These are phyloP conservation scores for Cryptosporidium sp. DNA, from an alignment of 169 alveolate species.

Conservation along the genomic window DNA sequence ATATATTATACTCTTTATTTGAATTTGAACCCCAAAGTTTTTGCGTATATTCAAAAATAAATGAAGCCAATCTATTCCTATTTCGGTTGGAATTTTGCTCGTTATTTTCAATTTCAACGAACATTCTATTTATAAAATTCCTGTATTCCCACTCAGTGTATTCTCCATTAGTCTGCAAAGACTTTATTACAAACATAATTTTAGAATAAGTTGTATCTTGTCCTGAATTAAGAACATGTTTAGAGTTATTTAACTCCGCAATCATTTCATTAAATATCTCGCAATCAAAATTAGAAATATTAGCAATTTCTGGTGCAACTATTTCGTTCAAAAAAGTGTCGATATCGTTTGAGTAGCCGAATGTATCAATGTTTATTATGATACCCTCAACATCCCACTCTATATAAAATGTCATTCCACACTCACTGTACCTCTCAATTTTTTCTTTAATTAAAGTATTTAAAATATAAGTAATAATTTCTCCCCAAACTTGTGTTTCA, in stretches of 20 bases:
- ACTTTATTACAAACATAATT: neutral
- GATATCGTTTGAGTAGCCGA: conserved; percentile 56
- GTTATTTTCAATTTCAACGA: neutral
- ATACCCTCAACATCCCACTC: conserved; percentile 59
- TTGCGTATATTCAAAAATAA: neutral
- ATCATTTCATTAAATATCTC: neutral
- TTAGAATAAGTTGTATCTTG: conserved; percentile 39
- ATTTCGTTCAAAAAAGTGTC: conserved; percentile 1
- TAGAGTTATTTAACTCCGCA: neutral
- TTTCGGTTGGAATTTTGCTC: neutral
- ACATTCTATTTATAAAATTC: conserved; percentile 4
- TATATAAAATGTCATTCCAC: conserved; percentile 25
- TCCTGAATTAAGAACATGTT: neutral
- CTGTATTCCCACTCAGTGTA: conserved; percentile 67
- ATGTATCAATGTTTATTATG: conserved; percentile 12
- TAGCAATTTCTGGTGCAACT: conserved; percentile 9
- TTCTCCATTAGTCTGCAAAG: conserved; percentile 15
- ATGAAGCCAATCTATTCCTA: neutral
- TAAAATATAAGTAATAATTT: conserved; percentile 14
- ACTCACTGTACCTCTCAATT: conserved; percentile 33
- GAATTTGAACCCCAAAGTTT: neutral
- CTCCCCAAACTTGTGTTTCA: conserved; percentile 73
- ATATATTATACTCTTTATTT: neutral
- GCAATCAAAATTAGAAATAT: conserved; percentile 24
- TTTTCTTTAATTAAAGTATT: conserved; percentile 12